A percentile compares a stretch with the other conserved stretches of the same genome.
These are phyloP conservation scores for Dactylorhiza incarnata DNA, from an alignment of 106 monocot species.

Conservation along the genomic window DNA sequence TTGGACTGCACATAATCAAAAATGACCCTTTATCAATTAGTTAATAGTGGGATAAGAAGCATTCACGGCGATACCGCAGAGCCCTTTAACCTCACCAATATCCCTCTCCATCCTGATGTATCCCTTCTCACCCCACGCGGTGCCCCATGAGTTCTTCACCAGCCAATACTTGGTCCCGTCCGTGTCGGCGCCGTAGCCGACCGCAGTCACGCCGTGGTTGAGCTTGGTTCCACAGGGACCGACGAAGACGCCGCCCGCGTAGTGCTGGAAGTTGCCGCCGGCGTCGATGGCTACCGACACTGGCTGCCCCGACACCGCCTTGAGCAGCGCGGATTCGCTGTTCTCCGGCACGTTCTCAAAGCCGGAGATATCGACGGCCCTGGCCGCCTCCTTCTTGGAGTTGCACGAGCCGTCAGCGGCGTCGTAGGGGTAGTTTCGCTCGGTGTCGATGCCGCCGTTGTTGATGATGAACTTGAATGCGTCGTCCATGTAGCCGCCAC, in stretches of 20 bases:
- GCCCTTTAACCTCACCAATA: neutral
- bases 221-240: slow-evolving; percentile 9
- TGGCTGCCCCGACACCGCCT: slow-evolving; percentile 4
- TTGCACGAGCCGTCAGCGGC: slow-evolving; percentile 7
- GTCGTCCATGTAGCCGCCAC: slow-evolving; percentile 4
- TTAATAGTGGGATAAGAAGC: too few species aligned
- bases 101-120: slow-evolving; percentile 9
- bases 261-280: slow-evolving; percentile 3
- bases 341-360: slow-evolving; percentile 1
- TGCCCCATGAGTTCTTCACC: slow-evolving; percentile 11
- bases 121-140: slow-evolving; percentile 4
- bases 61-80: neutral
- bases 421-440: slow-evolving; percentile 5
- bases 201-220: slow-evolving; percentile 6
- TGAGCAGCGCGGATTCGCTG: slow-evolving; percentile 5
- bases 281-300: slow-evolving; percentile 11
- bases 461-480: slow-evolving; percentile 12
- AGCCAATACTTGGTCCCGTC: slow-evolving; percentile 12
- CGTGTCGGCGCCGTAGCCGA: neutral
- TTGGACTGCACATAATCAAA: too few species aligned
- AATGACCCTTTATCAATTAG: too few species aligned
- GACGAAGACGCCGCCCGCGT: slow-evolving; percentile 1
- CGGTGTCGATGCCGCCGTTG: slow-evolving; percentile 14
- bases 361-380: neutral
- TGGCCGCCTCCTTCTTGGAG: neutral